Evolutionary conservation across 352 stramenopile species (phyloP).

Genomic region (Pythium guiyangense): DNA sequence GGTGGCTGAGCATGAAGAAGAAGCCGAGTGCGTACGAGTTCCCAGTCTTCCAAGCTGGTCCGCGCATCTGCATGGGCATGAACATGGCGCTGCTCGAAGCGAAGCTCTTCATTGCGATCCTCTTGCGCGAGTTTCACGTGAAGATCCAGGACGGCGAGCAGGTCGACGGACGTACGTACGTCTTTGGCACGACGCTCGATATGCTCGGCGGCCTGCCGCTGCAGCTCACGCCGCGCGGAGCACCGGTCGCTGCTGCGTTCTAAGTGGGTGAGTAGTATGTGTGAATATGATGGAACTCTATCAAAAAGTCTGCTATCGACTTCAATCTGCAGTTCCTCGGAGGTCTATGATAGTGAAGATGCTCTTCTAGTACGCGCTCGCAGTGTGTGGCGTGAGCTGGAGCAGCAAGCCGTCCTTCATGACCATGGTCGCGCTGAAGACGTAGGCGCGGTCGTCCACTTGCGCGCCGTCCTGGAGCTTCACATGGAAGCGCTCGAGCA

Average conservation of each 20-base stretch:
- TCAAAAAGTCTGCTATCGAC: too few species aligned
- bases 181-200: conserved; percentile 42
- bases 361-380: background rate
- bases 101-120: conserved; percentile 47
- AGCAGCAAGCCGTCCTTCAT: conserved; percentile 44
- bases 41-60: conserved; percentile 67
- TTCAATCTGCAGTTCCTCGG: too few species aligned
- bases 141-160: conserved; percentile 32
- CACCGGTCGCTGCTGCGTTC: background rate
- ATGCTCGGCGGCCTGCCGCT: conserved; percentile 43
- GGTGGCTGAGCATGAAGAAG: conserved; percentile 53
- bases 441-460: conserved; percentile 31
- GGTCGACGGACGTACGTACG: conserved; percentile 29
- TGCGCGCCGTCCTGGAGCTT: conserved; percentile 28
- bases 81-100: conserved; percentile 63
- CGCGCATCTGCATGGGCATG: conserved; percentile 65
- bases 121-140: conserved; percentile 37
- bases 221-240: conserved; percentile 23
- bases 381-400: conserved; percentile 23
- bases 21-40: conserved; percentile 64
- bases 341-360: too few species aligned
- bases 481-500: conserved; percentile 36
- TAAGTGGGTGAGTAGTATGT: too few species aligned
- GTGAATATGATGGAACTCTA: too few species aligned
- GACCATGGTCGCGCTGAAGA: conserved; percentile 43